Evolutionary conservation across 164 flowering plant genomes (phyloP), one percentile per base, ranked within the genome.

Genomic region (Kalanchoe fedtschenkoi): DNA sequence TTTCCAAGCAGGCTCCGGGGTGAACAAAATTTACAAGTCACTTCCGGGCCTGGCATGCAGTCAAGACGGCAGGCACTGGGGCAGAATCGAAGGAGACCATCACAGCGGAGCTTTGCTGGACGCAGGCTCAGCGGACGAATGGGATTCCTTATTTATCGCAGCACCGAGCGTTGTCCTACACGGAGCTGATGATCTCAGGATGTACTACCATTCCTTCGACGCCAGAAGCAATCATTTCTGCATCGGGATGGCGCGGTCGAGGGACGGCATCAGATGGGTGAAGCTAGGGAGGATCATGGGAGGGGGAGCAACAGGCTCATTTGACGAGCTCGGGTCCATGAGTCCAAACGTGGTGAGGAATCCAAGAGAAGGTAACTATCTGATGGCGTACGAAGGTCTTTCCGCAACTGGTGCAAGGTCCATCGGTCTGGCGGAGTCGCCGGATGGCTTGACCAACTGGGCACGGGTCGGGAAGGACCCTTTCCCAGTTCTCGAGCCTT

Each of bases 321-420:
- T 87, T 34, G 91, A 89, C 61, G 95, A 83, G 69, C 51, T 69
- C 21, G 96, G 91, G 2, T 81, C 62, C 0, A 60, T 70, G 69
- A 83, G 82, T 71, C 68, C 89, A 5, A 69, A 74, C 42, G 88
- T 88, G 5, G 73, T 78, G 56, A 77, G 69, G 58, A 79, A 74
- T 61, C 38, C 58, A 72, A 74, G 63, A 62, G 76, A 75, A 44
- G 95, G 84, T 35, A 77, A 70, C 1, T 90, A 90, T 70, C n/a
- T 86, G 71, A 90, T 88, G 93, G 91, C 77, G 11, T 88, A 86
- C 70, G 97, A 88, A 82, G 93, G 91, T 8, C 73, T 90, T 43
- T 80, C 66, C 22, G 76, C 41, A 11, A 72, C 79, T 68, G 97
- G 93, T 21, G 39, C 30, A 58, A 77, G 86, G 72, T 76, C 85